Percentiles rank a stretch among this genome's conserved stretches.
phyloP scores from a whole-genome alignment of 345 rosid genomes.

The Corchorus olitorius region DNA sequence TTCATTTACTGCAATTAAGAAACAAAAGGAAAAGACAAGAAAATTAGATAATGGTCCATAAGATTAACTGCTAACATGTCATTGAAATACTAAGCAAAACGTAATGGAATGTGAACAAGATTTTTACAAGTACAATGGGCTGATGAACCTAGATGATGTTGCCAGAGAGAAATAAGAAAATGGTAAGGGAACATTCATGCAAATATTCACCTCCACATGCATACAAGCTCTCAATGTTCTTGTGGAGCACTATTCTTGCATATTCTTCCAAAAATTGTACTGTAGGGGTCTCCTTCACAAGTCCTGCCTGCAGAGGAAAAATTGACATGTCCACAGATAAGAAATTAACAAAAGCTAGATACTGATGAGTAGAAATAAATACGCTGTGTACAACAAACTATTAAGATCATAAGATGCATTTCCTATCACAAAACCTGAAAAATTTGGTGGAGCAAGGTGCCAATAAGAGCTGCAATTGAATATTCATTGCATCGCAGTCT shows the following conservation, averaged over 20 bases:
- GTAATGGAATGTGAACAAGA: not conserved
- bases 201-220: slow-evolving; percentile 84
- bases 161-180: slow-evolving; percentile 16
- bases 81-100: slow-evolving; percentile 10
- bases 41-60: slow-evolving; percentile 11
- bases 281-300: slow-evolving; percentile 63
- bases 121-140: slow-evolving; percentile 15
- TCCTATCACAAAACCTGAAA: slow-evolving; percentile 67
- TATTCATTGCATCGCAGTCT: slow-evolving; percentile 77
- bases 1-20: slow-evolving; percentile 64
- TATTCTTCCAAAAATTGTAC: slow-evolving; percentile 62
- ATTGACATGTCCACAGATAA: slow-evolving; percentile 4
- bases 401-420: not conserved
- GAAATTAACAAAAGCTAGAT: slow-evolving; percentile 21
- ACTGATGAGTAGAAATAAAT: slow-evolving; percentile 5
- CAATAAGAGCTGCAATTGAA: slow-evolving; percentile 76
- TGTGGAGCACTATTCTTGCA: slow-evolving; percentile 64
- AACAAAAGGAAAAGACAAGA: slow-evolving; percentile 25
- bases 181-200: slow-evolving; percentile 8
- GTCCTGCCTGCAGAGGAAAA: slow-evolving; percentile 68
- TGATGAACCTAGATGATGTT: slow-evolving; percentile 11
- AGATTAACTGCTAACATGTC: not conserved
- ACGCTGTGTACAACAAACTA: not conserved
- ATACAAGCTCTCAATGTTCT: slow-evolving; percentile 80
- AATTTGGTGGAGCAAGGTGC: slow-evolving; percentile 92